Percentiles rank a stretch among this genome's conserved stretches.
phyloP scores from a whole-genome alignment of 2,329 filamentous ascomycete genomes.

The Magnaporthiopsis incrustans region DNA sequence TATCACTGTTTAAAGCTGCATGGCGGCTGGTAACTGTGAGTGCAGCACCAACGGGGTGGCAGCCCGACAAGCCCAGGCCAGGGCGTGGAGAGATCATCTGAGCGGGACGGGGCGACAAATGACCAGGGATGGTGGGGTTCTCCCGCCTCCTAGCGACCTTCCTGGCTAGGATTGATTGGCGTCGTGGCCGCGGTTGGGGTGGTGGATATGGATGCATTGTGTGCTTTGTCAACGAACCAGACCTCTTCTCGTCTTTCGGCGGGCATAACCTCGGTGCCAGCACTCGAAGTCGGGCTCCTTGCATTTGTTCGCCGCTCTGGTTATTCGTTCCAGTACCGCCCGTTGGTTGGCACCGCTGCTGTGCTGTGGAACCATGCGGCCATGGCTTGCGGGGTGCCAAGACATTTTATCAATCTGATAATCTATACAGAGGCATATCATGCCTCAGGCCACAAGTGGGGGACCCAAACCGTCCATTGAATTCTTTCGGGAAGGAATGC shows the following conservation, averaged over 20 bases:
- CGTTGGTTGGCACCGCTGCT: background rate
- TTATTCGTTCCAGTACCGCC: background rate
- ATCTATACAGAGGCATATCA: background rate
- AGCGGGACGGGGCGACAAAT: background rate
- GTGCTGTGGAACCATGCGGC: background rate
- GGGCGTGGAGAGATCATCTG: slow-evolving; percentile 1
- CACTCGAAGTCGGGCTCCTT: background rate
- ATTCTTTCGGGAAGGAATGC: background rate
- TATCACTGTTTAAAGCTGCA: background rate
- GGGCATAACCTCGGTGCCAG: background rate
- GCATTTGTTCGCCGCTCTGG: background rate
- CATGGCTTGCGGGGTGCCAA: background rate
- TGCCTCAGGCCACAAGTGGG: background rate
- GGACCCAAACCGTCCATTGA: background rate
- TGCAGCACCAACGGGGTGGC: background rate
- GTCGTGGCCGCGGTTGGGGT: background rate
- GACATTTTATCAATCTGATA: slow-evolving; percentile 8
- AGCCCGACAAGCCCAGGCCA: background rate
- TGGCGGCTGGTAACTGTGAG: background rate
- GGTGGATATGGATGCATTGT: background rate
- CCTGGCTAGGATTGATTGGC: background rate
- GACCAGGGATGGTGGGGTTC: slow-evolving; percentile 1
- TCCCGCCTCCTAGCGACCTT: background rate
- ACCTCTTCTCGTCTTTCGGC: too few relatives aligned
- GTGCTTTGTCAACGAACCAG: background rate